Evolutionary conservation across 1,284 basidiomycete species (phyloP).

Genomic region (Apiotrichum sp.): DNA sequence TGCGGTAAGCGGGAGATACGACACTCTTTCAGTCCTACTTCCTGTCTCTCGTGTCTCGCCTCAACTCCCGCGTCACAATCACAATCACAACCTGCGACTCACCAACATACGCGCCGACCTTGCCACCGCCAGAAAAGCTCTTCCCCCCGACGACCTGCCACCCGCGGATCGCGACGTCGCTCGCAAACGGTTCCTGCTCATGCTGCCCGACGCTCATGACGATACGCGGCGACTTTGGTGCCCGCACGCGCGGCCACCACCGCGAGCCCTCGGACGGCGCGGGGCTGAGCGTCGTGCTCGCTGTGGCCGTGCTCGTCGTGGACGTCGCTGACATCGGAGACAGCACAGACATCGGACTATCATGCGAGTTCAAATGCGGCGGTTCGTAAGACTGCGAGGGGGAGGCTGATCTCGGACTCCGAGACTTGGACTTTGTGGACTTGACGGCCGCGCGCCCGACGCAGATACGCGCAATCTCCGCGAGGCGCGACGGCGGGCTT

Average conservation of each 20-base stretch:
- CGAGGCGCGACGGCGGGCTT: neutral
- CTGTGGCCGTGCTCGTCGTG: neutral
- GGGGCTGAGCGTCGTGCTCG: neutral
- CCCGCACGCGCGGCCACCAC: neutral
- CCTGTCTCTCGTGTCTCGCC: slow-evolving; percentile 25
- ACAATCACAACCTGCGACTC: slow-evolving; percentile 7
- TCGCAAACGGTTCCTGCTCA: slow-evolving; percentile 23
- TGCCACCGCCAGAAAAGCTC: slow-evolving; percentile 27
- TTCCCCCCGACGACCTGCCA: slow-evolving; percentile 41
- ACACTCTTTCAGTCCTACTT: too few relatives aligned
- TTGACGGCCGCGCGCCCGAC: slow-evolving; percentile 4
- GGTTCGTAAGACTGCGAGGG: too few relatives aligned
- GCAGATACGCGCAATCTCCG: slow-evolving; percentile 10
- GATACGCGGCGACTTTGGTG: neutral
- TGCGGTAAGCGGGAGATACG: slow-evolving; percentile 14
- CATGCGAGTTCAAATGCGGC: too few relatives aligned
- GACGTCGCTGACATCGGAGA: too few relatives aligned
- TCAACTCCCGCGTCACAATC: too few relatives aligned
- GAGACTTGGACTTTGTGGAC: neutral
- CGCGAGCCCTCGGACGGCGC: slow-evolving; percentile 1
- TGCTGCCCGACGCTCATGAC: slow-evolving; percentile 1
- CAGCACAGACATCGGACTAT: too few relatives aligned
- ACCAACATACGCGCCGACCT: slow-evolving; percentile 44
- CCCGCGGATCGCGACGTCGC: slow-evolving; percentile 31
- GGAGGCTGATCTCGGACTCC: too few relatives aligned